Evolutionary conservation across 202 grass and related monocot species (phyloP).

Genomic region (Setaria viridis): DNA sequence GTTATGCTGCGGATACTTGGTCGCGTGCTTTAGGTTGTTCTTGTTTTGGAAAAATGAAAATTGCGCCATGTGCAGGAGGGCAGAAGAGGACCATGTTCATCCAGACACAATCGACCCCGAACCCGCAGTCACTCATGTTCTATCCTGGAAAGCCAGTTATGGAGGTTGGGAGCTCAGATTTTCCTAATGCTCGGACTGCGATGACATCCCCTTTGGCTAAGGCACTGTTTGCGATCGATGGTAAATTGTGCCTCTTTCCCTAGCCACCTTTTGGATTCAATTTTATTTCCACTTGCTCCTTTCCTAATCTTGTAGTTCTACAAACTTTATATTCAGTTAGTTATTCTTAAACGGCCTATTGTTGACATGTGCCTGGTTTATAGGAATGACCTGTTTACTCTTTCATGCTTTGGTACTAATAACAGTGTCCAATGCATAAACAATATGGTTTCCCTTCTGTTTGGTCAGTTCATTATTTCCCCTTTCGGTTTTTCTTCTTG

Average conservation of each 20-base stretch:
- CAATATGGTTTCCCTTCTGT: neutral
- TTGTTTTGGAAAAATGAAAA: neutral
- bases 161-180: conserved; percentile 97
- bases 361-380: neutral
- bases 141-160: conserved; percentile 95
- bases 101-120: conserved; percentile 89
- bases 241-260: conserved; percentile 44
- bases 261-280: neutral
- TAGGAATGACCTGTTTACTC: neutral
- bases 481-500: neutral
- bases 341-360: neutral
- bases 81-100: conserved; percentile 99
- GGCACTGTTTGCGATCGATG: conserved; percentile 79
- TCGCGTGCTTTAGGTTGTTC: neutral
- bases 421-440: neutral
- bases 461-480: neutral
- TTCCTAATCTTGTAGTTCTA: conserved; percentile 12
- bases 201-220: conserved; percentile 93
- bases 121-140: conserved; percentile 93
- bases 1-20: neutral
- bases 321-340: neutral
- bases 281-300: neutral
- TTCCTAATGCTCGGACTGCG: conserved; percentile 72
- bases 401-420: conserved; percentile 12
- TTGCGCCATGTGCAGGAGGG: conserved; percentile 62